A percentile compares a stretch with the other conserved stretches of the same genome.
These are phyloP conservation scores for Colletotrichum euphorbiae DNA, from an alignment of 2,329 filamentous ascomycete genomes.

Conservation along the genomic window DNA sequence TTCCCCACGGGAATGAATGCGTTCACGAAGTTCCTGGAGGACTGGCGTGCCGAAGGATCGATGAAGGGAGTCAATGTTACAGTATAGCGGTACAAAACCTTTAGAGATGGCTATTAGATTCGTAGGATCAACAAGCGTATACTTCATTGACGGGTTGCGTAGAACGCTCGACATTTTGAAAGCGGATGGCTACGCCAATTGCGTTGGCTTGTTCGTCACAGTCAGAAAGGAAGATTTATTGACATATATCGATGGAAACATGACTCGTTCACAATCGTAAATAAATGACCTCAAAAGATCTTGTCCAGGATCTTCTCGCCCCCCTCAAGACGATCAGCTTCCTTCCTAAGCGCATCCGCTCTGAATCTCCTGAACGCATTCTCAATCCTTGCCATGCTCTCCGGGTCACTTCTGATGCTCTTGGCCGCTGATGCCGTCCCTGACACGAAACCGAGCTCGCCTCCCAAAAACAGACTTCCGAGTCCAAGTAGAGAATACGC, in stretches of 20 bases:
- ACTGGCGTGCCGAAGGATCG: slow-evolving; percentile 47
- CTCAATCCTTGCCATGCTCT: slow-evolving; percentile 67
- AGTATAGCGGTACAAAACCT: not conserved
- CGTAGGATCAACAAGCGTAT: not conserved
- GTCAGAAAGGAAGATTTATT: too few relatives aligned
- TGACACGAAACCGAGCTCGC: slow-evolving; percentile 70
- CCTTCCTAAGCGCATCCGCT: slow-evolving; percentile 70
- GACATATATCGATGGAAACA: too few relatives aligned
- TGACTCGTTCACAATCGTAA: too few relatives aligned
- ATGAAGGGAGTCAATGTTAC: slow-evolving; percentile 42
- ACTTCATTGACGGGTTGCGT: not conserved
- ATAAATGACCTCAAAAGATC: not conserved
- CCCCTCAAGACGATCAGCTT: slow-evolving; percentile 66
- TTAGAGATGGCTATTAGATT: not conserved
- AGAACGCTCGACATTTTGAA: too few relatives aligned
- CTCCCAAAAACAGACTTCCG: slow-evolving; percentile 72
- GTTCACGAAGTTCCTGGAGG: slow-evolving; percentile 45
- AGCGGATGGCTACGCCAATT: too few relatives aligned
- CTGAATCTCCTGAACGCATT: slow-evolving; percentile 71
- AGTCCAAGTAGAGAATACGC: slow-evolving; percentile 72
- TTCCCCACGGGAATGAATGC: slow-evolving; percentile 49
- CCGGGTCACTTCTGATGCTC: slow-evolving; percentile 64
- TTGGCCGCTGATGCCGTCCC: slow-evolving; percentile 66
- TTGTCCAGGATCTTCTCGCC: slow-evolving; percentile 33
- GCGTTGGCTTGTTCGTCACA: too few relatives aligned